These are phyloP conservation scores for Beauveria caledonica DNA, from an alignment of 2,329 filamentous ascomycete genomes.

Conservation along the genomic window DNA sequence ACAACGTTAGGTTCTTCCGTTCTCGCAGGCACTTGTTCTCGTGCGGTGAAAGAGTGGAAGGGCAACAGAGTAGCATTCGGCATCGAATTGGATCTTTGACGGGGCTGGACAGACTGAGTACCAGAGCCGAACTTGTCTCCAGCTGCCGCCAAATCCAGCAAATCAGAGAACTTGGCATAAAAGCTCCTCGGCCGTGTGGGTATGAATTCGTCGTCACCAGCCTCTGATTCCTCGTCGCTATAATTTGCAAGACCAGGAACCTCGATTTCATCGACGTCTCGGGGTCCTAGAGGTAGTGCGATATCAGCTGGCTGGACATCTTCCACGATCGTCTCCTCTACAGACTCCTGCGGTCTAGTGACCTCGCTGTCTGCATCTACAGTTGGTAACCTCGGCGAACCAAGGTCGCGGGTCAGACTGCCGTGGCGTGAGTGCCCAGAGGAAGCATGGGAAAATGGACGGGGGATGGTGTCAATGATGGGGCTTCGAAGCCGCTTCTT, in stretches of 20 bases:
- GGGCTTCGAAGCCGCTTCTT: constrained; percentile 71
- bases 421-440: constrained; percentile 22
- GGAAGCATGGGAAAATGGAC: constrained; percentile 43
- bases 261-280: constrained; percentile 74
- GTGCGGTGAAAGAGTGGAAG: constrained; percentile 1
- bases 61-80: constrained; percentile 28
- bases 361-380: constrained; percentile 11
- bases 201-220: constrained; percentile 27
- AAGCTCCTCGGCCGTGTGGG: constrained; percentile 39
- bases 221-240: constrained; percentile 53
- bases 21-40: background rate
- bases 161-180: constrained; percentile 14
- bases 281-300: constrained; percentile 57
- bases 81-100: constrained; percentile 42
- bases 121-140: constrained; percentile 27
- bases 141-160: constrained; percentile 12
- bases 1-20: background rate
- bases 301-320: constrained; percentile 35
- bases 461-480: constrained; percentile 35
- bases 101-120: constrained; percentile 25
- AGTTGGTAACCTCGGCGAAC: constrained; percentile 21
- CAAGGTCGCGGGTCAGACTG: constrained; percentile 31
- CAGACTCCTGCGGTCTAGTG: constrained; percentile 13
- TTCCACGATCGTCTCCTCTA: constrained; percentile 18
- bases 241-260: constrained; percentile 59